Evolutionary conservation across 768 basidiomycete species (phyloP).

Genomic region (Piloderma croceum): DNA sequence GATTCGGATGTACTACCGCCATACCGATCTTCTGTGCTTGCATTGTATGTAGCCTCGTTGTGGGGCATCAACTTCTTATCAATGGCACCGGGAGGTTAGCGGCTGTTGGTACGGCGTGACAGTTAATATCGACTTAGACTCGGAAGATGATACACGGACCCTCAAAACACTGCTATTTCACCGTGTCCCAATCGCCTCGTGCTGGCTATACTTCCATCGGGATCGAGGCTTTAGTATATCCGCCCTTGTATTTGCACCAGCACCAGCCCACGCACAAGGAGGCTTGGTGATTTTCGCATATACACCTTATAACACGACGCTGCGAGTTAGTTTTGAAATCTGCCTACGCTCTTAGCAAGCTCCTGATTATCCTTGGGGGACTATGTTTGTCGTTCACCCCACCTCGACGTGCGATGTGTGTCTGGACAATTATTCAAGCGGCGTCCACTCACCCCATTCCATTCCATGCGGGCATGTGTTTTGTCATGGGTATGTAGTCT

Average conservation of each 20-base stretch:
- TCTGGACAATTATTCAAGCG: conserved; percentile 52
- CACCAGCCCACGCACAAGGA: neutral
- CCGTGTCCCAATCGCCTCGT: too few relatives aligned
- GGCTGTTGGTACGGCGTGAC: too few relatives aligned
- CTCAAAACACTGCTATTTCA: too few relatives aligned
- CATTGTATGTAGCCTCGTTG: too few relatives aligned
- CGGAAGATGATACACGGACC: too few relatives aligned
- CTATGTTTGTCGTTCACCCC: conserved; percentile 53
- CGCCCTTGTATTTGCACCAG: neutral
- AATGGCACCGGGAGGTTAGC: too few relatives aligned
- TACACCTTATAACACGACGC: neutral
- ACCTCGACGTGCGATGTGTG: conserved; percentile 75
- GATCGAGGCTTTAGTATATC: too few relatives aligned
- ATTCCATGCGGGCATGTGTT: conserved; percentile 78
- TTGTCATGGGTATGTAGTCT: conserved; percentile 55
- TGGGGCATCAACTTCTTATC: too few relatives aligned
- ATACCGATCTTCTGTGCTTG: too few relatives aligned
- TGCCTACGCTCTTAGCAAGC: neutral
- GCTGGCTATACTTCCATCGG: too few relatives aligned
- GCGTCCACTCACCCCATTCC: conserved; percentile 53
- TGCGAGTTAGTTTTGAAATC: neutral
- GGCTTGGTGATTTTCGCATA: neutral
- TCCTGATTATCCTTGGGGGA: neutral
- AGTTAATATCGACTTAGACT: too few relatives aligned
- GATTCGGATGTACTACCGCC: too few relatives aligned